Percentiles rank a stretch among this genome's conserved stretches.
These are phyloP conservation scores for Tetrapisispora arboricola DNA, from an alignment of 805 yeast genomes.

Conservation along the genomic window DNA sequence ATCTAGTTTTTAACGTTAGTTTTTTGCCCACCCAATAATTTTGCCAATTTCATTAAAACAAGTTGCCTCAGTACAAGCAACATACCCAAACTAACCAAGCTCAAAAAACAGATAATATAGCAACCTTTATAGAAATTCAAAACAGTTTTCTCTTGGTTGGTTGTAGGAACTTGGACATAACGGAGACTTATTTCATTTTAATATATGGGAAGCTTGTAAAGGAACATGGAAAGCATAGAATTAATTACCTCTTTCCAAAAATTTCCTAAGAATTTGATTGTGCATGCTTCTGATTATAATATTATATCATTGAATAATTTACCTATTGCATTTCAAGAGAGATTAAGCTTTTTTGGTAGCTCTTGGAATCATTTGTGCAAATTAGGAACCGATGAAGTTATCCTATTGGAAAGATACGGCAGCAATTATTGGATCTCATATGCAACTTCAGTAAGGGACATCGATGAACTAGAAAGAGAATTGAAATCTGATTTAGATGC, in stretches of 20 bases:
- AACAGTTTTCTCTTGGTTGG: too few relatives aligned
- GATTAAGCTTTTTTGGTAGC: background rate
- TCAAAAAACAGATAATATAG: too few relatives aligned
- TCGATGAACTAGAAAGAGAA: conserved; percentile 3
- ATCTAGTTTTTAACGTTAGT: too few relatives aligned
- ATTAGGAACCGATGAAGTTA: background rate
- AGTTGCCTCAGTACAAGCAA: too few relatives aligned
- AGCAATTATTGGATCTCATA: conserved; percentile 13
- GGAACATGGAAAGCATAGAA: background rate
- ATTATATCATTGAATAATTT: conserved; percentile 4
- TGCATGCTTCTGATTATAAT: conserved; percentile 4
- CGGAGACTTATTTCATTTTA: too few relatives aligned
- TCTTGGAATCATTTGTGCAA: conserved; percentile 7
- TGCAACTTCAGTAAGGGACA: conserved; percentile 4
- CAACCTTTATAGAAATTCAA: too few relatives aligned
- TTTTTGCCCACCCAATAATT: too few relatives aligned
- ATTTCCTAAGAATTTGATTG: conserved; percentile 7
- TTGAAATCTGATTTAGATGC: background rate
- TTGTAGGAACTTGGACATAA: too few relatives aligned
- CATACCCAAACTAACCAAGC: too few relatives aligned
- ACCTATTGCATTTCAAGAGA: conserved; percentile 3
- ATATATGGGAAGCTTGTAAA: too few relatives aligned
- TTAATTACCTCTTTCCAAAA: background rate
- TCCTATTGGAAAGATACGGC: conserved; percentile 17
- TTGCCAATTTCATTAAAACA: too few relatives aligned